These are phyloP conservation scores for Acorus gramineus DNA, from an alignment of 106 monocot species.

Conservation along the genomic window DNA sequence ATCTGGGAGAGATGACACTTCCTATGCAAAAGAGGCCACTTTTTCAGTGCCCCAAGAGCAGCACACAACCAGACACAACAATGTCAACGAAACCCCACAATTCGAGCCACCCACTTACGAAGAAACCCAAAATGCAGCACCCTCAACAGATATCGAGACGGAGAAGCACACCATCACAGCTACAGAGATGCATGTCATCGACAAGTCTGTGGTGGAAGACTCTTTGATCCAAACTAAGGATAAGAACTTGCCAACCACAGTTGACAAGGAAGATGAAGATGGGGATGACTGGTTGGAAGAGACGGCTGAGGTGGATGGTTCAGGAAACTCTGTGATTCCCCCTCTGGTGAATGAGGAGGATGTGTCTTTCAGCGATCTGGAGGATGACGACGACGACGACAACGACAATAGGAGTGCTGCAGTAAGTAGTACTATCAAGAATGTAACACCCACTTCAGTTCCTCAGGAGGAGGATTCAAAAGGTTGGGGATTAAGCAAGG, in stretches of 20 bases:
- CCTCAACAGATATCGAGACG: slow-evolving; percentile 6
- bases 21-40: slow-evolving; percentile 10
- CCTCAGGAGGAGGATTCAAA: slow-evolving; percentile 6
- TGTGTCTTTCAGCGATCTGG: slow-evolving; percentile 34
- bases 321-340: background rate
- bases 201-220: slow-evolving; percentile 24
- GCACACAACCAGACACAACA: background rate
- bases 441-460: background rate
- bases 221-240: slow-evolving; percentile 2
- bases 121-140: background rate
- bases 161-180: slow-evolving; percentile 16
- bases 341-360: slow-evolving; percentile 18
- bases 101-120: background rate
- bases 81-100: slow-evolving; percentile 1
- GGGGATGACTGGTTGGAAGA: slow-evolving; percentile 24
- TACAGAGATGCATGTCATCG: slow-evolving; percentile 20
- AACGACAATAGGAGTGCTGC: background rate
- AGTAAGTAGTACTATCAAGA: background rate
- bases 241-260: background rate
- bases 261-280: slow-evolving; percentile 12
- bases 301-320: slow-evolving; percentile 4
- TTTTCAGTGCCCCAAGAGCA: background rate
- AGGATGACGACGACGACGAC: slow-evolving; percentile 27
- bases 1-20: slow-evolving; percentile 1
- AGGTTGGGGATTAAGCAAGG: slow-evolving; percentile 9